phyloP scores from a whole-genome alignment of 1,139 yeast genomes.

The Pichia kudriavzevii region DNA sequence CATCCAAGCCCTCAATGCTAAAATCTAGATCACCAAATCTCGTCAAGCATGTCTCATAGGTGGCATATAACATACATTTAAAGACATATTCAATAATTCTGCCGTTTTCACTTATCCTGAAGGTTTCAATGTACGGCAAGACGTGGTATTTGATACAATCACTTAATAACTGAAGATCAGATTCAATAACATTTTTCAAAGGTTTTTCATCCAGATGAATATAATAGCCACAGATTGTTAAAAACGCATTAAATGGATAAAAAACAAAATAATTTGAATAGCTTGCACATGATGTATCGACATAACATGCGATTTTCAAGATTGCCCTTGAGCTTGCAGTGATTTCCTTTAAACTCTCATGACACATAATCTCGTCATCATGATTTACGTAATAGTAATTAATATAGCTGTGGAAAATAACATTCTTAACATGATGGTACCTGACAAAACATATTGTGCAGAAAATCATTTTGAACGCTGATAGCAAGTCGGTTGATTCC shows the following conservation, averaged over 20 bases:
- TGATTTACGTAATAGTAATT: slow-evolving; percentile 6
- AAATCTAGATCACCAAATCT: slow-evolving; percentile 7
- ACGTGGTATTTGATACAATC: slow-evolving; percentile 16
- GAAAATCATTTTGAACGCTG: slow-evolving; percentile 9
- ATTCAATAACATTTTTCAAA: slow-evolving; percentile 4
- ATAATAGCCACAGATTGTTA: slow-evolving; percentile 22
- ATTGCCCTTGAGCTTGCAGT: slow-evolving; percentile 23
- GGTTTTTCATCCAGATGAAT: slow-evolving; percentile 16
- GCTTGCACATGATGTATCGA: slow-evolving; percentile 12
- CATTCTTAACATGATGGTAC: slow-evolving; percentile 15
- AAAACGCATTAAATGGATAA: slow-evolving; percentile 26
- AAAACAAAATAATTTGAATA: slow-evolving; percentile 20
- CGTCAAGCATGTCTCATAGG: slow-evolving; percentile 9
- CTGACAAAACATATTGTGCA: slow-evolving; percentile 11
- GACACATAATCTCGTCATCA: slow-evolving; percentile 6
- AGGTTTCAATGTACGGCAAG: slow-evolving; percentile 6
- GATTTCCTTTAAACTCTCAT: slow-evolving; percentile 16
- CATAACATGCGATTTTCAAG: slow-evolving; percentile 15
- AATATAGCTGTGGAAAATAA: slow-evolving; percentile 10
- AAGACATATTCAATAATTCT: slow-evolving; percentile 14
- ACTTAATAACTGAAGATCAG: slow-evolving; percentile 21
- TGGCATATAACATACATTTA: slow-evolving; percentile 14
- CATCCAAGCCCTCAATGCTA: slow-evolving; percentile 8
- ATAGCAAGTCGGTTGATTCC: not conserved
- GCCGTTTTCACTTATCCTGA: slow-evolving; percentile 11